phyloP scores from a whole-genome alignment of 2,329 filamentous ascomycete species.

The Atkinsonella hypoxylon region DNA sequence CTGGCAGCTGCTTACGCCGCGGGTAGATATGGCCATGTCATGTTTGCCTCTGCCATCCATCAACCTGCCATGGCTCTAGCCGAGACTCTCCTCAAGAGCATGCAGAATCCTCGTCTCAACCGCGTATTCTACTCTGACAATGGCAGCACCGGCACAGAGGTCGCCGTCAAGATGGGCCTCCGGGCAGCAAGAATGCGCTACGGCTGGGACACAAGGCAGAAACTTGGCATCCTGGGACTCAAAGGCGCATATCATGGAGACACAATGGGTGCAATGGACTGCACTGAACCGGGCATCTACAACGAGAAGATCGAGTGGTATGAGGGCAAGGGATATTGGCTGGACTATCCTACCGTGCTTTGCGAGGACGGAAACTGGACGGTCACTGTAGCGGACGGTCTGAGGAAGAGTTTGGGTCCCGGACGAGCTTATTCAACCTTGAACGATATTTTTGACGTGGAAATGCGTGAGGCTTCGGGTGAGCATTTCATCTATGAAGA shows the following conservation, averaged over 20 bases:
- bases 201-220: slow-evolving; percentile 45
- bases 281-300: slow-evolving; percentile 61
- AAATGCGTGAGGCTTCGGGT: slow-evolving; percentile 30
- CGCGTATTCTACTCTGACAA: slow-evolving; percentile 79
- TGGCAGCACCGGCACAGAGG: slow-evolving; percentile 71
- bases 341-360: slow-evolving; percentile 63
- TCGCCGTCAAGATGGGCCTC: slow-evolving; percentile 76
- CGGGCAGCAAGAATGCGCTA: slow-evolving; percentile 56
- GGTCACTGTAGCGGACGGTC: slow-evolving; percentile 40
- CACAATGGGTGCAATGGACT: slow-evolving; percentile 82
- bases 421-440: slow-evolving; percentile 35
- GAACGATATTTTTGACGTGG: slow-evolving; percentile 47
- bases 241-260: slow-evolving; percentile 80
- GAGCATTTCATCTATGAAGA: slow-evolving; percentile 40
- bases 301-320: slow-evolving; percentile 87
- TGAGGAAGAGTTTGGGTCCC: slow-evolving; percentile 33
- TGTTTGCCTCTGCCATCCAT: slow-evolving; percentile 75
- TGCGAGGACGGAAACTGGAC: slow-evolving; percentile 56
- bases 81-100: slow-evolving; percentile 44
- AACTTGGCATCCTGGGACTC: slow-evolving; percentile 59
- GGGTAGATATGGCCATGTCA: slow-evolving; percentile 76
- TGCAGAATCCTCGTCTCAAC: slow-evolving; percentile 51
- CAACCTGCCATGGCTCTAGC: slow-evolving; percentile 63
- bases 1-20: slow-evolving; percentile 71
- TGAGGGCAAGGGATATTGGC: slow-evolving; percentile 65